phyloP scores from a whole-genome alignment of 164 flowering plant genomes.

The Warburgia ugandensis region DNA sequence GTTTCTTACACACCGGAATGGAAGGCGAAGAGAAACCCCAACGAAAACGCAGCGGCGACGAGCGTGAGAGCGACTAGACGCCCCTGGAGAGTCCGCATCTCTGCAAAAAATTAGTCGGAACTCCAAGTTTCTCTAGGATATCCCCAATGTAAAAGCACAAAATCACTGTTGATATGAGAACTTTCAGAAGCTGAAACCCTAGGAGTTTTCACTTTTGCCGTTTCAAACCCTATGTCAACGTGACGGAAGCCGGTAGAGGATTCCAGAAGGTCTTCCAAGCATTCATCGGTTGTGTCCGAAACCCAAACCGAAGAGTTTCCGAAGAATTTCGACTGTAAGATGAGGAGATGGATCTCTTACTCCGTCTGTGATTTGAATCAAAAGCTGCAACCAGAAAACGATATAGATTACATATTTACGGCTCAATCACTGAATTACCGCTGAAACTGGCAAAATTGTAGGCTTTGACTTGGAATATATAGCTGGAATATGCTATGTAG shows the following conservation, averaged over 20 bases:
- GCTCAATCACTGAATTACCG: constrained; percentile 3
- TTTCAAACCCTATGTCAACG: background rate
- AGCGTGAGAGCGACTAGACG: constrained; percentile 9
- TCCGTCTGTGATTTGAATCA: background rate
- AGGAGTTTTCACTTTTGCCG: background rate
- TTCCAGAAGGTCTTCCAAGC: background rate
- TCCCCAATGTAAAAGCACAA: background rate
- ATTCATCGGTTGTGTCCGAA: background rate
- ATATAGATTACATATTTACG: background rate
- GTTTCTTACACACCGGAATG: constrained; percentile 13
- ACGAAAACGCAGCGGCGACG: constrained; percentile 1
- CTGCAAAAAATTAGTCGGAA: background rate
- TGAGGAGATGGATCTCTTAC: background rate
- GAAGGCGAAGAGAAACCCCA: constrained; percentile 4
- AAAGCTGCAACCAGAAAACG: background rate
- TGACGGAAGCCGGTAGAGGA: background rate
- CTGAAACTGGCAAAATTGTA: background rate
- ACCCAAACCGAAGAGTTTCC: background rate
- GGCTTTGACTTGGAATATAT: constrained; percentile 1
- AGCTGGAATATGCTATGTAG: background rate
- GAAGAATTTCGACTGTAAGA: background rate
- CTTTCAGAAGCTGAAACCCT: background rate
- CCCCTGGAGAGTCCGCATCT: constrained; percentile 7
- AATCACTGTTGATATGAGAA: too few species aligned
- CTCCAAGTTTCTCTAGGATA: background rate